Evolutionary conservation across 2,329 filamentous ascomycete genomes (phyloP), one percentile per base, ranked within the genome.

Genomic region (Microdochium trichocladiopsis): DNA sequence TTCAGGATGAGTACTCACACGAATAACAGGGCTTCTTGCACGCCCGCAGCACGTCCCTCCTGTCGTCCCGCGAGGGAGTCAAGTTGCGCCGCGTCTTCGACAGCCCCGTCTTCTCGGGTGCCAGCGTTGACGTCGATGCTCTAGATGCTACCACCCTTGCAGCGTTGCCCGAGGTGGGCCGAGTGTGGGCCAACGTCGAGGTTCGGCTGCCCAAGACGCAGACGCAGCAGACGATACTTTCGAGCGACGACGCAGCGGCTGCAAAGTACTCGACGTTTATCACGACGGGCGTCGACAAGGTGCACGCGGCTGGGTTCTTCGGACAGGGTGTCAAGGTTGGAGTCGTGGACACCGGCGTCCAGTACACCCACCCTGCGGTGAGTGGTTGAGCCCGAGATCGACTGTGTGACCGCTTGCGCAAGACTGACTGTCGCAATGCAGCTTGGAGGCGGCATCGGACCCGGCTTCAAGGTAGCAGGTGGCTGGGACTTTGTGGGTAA

Each of bases 111-210:
- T 66, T 66, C 53, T 59, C 59, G 8, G 63, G 63, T 33, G 63
- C 62, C 28, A 65, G 57, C 51, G 58, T 66, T 24, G 58, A 64
- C 55, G 61, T 61, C 4, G 62, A 61, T 24, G 57, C 54, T 45
- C 58, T 58, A 52, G 60, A 60, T 48, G 49, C 64, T 52, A 52
- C 72, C 41, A 53, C 53, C 50, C 53, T 86, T 43, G 52, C 54
- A 48, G 55, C 49, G 18, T 52, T 66, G 23, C 57, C 57, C 24
- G 63, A 57, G 14, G 58, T 70, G 66, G 25, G 50, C 2, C 54
- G 52, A 25, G 58, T 58, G 33, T 61, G 59, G 54, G 54, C 61
- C 50, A 67, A 53, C 37, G 50, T 55, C 41, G 51, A 49, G 24
- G 50, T 61, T 21, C 53, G 51, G 25, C 54, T 62, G 12, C 50